Conservation (phyloP, 164 flowering plant species). For the Vitis amurensis region DNA sequence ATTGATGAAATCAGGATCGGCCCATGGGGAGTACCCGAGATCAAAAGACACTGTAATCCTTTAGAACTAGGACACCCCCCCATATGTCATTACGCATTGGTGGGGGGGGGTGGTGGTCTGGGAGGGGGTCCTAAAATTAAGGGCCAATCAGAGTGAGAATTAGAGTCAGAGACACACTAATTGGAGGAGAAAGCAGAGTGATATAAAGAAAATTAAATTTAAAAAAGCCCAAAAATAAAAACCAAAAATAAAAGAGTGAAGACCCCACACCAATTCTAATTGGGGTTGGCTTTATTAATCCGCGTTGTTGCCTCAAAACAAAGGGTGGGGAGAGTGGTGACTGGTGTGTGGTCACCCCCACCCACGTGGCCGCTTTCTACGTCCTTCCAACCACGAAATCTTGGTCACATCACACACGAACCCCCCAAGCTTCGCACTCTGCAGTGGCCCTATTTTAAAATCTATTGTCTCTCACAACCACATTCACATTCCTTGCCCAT, state of each 20-base stretch:
- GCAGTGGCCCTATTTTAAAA: too few species aligned
- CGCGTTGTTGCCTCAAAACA: conserved; percentile 7
- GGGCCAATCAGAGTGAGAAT: conserved; percentile 12
- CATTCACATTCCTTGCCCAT: too few species aligned
- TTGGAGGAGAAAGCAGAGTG: neutral
- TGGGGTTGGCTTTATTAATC: neutral
- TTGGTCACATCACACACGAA: conserved; percentile 14
- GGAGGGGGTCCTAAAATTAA: conserved; percentile 14
- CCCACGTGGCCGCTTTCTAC: conserved; percentile 20
- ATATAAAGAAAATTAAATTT: too few species aligned
- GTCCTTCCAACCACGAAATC: conserved; percentile 22
- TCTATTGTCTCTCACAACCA: too few species aligned
- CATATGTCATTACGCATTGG: too few species aligned
- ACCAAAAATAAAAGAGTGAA: too few species aligned
- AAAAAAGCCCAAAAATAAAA: too few species aligned
- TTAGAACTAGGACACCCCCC: too few species aligned
- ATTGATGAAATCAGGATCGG: neutral
- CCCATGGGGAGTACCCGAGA: too few species aligned
- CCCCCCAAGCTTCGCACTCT: conserved; percentile 8
- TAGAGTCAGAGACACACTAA: neutral
- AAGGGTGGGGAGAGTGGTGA: too few species aligned
- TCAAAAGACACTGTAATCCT: too few species aligned
- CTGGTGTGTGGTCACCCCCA: neutral
- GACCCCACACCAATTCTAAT: too few species aligned
- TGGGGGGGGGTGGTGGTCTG: neutral